These are phyloP conservation scores for Aethionema arabicum DNA, from an alignment of 345 rosid species.

Conservation along the genomic window DNA sequence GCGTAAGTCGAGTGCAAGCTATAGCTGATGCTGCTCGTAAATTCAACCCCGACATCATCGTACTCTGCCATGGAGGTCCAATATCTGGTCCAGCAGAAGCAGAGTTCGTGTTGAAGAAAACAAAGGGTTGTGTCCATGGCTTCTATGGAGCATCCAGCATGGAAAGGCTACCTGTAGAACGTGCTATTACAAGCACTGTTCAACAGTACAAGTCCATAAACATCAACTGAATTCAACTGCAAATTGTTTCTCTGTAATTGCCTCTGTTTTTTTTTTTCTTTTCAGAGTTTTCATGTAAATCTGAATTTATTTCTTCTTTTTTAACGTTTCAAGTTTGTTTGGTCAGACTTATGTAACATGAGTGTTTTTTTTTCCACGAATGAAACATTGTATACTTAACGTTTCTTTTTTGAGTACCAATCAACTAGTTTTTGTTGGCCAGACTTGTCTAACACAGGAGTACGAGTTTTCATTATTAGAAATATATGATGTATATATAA, in stretches of 20 bases:
- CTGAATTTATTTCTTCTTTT: too few species aligned
- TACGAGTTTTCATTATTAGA: too few species aligned
- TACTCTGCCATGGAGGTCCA: slow-evolving; percentile 95
- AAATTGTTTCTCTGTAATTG: neutral
- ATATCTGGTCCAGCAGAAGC: slow-evolving; percentile 82
- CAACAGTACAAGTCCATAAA: slow-evolving; percentile 69
- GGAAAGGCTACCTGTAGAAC: slow-evolving; percentile 92
- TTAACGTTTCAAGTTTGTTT: too few species aligned
- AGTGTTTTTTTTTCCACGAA: too few species aligned
- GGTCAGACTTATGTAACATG: too few species aligned
- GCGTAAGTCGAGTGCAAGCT: slow-evolving; percentile 71
- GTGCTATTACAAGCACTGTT: slow-evolving; percentile 72
- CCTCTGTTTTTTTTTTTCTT: neutral
- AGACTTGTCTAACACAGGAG: too few species aligned
- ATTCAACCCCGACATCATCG: slow-evolving; percentile 59
- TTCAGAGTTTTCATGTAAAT: too few species aligned
- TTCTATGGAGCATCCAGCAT: slow-evolving; percentile 98
- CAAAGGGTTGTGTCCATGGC: slow-evolving; percentile 72
- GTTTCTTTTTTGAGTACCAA: too few species aligned
- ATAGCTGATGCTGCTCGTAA: slow-evolving; percentile 79
- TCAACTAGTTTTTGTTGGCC: too few species aligned
- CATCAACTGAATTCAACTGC: slow-evolving; percentile 44
- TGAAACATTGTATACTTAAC: too few species aligned
- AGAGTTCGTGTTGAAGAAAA: slow-evolving; percentile 67
- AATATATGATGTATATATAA: too few species aligned